A percentile compares a stretch with the other conserved stretches of the same genome.
These are phyloP conservation scores for Cladosporium phlei DNA, from an alignment of 2,329 filamentous ascomycete species.

Conservation along the genomic window DNA sequence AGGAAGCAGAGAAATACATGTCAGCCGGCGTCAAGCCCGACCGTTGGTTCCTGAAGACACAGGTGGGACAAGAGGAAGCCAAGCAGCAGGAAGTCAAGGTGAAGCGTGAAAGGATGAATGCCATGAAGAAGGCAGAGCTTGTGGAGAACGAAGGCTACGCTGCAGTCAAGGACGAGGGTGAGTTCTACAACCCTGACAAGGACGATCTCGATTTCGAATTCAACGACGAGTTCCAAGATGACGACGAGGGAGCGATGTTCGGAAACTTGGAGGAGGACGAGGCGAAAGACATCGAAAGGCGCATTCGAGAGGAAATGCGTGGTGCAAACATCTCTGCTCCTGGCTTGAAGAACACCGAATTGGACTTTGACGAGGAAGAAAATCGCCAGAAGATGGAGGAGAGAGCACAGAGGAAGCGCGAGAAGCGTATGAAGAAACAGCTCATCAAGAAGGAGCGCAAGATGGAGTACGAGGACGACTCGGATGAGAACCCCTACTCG, in stretches of 20 bases:
- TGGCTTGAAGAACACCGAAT: slow-evolving; percentile 47
- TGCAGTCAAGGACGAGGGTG: slow-evolving; percentile 36
- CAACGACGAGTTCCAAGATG: slow-evolving; percentile 75
- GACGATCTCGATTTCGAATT: slow-evolving; percentile 63
- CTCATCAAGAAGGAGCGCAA: slow-evolving; percentile 82
- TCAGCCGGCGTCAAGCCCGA: slow-evolving; percentile 70
- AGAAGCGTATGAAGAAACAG: slow-evolving; percentile 74
- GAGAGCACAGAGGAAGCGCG: slow-evolving; percentile 65
- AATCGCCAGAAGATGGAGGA: slow-evolving; percentile 60
- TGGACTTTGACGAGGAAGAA: slow-evolving; percentile 60
- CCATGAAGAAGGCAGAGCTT: slow-evolving; percentile 44
- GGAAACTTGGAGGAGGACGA: slow-evolving; percentile 77
- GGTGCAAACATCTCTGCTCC: slow-evolving; percentile 71
- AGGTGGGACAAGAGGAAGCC: slow-evolving; percentile 40
- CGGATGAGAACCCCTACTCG: slow-evolving; percentile 41
- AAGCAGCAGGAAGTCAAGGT: slow-evolving; percentile 19
- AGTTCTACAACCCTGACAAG: slow-evolving; percentile 50
- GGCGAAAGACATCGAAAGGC: slow-evolving; percentile 59
- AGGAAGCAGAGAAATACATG: slow-evolving; percentile 82
- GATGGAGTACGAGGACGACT: slow-evolving; percentile 74
- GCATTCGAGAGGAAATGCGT: slow-evolving; percentile 73
- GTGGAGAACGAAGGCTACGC: slow-evolving; percentile 31
- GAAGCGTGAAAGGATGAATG: slow-evolving; percentile 48
- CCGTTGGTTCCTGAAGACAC: slow-evolving; percentile 70
- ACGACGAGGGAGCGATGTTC: slow-evolving; percentile 72